Evolutionary conservation across 352 stramenopile genomes (phyloP).

Genomic region (Globisporangium yorkense): DNA sequence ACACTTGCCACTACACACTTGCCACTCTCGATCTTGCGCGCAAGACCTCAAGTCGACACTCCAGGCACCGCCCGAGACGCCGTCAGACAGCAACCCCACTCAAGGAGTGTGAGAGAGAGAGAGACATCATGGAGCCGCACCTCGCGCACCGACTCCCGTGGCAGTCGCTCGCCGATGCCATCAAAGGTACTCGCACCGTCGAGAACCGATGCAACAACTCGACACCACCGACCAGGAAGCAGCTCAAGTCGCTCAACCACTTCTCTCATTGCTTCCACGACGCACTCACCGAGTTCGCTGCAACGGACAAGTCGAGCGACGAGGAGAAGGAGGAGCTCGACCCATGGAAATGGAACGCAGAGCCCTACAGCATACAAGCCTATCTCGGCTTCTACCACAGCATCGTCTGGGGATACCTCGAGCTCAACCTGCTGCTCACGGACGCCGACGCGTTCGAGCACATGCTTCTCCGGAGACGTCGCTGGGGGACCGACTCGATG

Average conservation of each 20-base stretch:
- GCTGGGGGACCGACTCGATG: no score
- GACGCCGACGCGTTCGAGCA: constrained; percentile 18
- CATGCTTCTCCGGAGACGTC: no score
- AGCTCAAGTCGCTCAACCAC: constrained; percentile 20
- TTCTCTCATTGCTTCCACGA: constrained; percentile 21
- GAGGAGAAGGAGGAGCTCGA: constrained; percentile 20
- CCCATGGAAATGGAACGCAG: constrained; percentile 14
- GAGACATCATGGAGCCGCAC: constrained; percentile 15
- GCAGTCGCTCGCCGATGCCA: constrained; percentile 8
- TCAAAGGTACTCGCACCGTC: constrained; percentile 1
- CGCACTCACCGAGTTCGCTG: constrained; percentile 19
- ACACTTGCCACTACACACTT: no score
- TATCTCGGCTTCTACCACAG: constrained; percentile 1
- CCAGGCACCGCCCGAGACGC: no score
- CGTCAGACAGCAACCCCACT: no score
- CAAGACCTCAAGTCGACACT: no score
- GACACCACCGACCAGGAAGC: neutral
- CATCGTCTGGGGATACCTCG: constrained; percentile 22
- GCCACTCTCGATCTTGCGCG: no score
- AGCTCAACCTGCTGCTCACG: constrained; percentile 27
- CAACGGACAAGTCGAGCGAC: constrained; percentile 18
- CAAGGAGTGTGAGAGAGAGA: no score
- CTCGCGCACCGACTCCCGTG: no score
- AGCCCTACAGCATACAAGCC: neutral
- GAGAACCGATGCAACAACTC: neutral